A percentile compares a stretch with the other conserved stretches of the same genome.
Conservation (phyloP, 495 filamentous ascomycete species). For the Usnea hakonensis region DNA sequence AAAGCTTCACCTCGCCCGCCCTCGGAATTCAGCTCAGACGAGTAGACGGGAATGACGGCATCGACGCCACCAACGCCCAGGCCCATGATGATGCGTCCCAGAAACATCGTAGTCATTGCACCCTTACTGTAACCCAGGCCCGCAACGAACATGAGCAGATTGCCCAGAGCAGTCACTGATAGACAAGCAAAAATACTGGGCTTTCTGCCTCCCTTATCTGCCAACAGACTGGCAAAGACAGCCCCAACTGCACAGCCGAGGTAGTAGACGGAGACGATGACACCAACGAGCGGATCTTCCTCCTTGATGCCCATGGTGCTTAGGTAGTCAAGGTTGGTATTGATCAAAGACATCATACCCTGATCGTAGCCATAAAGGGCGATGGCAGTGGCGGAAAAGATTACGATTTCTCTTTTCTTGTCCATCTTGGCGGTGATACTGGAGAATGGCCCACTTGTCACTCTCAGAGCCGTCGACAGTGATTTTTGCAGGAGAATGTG, state of each 20-base stretch:
- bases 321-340: constrained; percentile 50
- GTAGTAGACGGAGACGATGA: constrained; percentile 55
- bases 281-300: constrained; percentile 42
- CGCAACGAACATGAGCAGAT: constrained; percentile 48
- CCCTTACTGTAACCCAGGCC: constrained; percentile 37
- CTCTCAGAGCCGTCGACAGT: no score
- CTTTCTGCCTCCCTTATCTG: constrained; percentile 44
- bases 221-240: constrained; percentile 39
- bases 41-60: constrained; percentile 49
- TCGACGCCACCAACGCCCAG: constrained; percentile 52
- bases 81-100: constrained; percentile 47
- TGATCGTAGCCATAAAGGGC: constrained; percentile 52
- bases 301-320: constrained; percentile 44
- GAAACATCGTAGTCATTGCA: constrained; percentile 42
- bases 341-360: constrained; percentile 53
- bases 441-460: neutral
- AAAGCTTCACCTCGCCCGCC: constrained; percentile 44
- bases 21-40: constrained; percentile 43
- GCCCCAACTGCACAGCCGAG: constrained; percentile 48
- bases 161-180: constrained; percentile 41
- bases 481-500: no score
- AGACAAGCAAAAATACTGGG: constrained; percentile 43
- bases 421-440: constrained; percentile 14
- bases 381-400: constrained; percentile 51
- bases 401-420: constrained; percentile 40